Base-by-base conservation (phyloP, 2,329 filamentous ascomycete genomes). In the Phyllosticta ampelicida region DNA sequence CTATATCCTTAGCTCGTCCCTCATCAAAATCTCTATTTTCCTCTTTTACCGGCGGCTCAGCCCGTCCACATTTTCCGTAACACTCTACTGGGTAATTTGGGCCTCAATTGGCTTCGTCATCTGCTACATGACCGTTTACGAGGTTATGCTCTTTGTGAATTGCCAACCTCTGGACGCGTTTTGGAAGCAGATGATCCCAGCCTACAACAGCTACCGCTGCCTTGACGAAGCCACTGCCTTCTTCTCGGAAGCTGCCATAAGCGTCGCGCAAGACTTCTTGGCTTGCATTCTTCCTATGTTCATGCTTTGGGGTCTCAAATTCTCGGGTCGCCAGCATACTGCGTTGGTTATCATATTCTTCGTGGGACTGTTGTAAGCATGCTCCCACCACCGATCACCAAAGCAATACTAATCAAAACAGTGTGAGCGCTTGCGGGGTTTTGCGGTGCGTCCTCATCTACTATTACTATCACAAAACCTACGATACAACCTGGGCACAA, bases 281-380 rank as follows among this genome's bases (percentile, higher is more conserved):
- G 68, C 74, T 2, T 71, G 72, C 53, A 62, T 67, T 2, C 62
- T 78, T 23, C 77, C 77, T 0, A 65, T 74, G 13, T 67, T 77
- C 21, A 70, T 78, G 30, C 72, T 77, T 8, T 69, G 72, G 66
- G 72, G 74, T 19, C 65, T 78, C 3, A 68, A 73, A 29, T 70
- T 79, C 48, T 69, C 74, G 4, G 64, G 59, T n/a, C 66, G 70
- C 18, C 76, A 78, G 62, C 77, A 76, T 63, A 59, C 75, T 19
- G 74, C 70, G 0, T 63, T 77, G 9, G 73, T 76, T 51, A 72
- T 75, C 52, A 71, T 78, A 63, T 70, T 74, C 68, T 74, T 66
- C 5, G 59, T 76, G 8, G 74, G 77, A 1, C 66, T 77, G 4
- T 66, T 78, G 69, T 75, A 60, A 65, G 65, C 65, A 26, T 26